Percentiles rank a stretch among this genome's conserved stretches.
These are phyloP conservation scores for Malus fusca DNA, from an alignment of 306 rosid species.

Conservation along the genomic window DNA sequence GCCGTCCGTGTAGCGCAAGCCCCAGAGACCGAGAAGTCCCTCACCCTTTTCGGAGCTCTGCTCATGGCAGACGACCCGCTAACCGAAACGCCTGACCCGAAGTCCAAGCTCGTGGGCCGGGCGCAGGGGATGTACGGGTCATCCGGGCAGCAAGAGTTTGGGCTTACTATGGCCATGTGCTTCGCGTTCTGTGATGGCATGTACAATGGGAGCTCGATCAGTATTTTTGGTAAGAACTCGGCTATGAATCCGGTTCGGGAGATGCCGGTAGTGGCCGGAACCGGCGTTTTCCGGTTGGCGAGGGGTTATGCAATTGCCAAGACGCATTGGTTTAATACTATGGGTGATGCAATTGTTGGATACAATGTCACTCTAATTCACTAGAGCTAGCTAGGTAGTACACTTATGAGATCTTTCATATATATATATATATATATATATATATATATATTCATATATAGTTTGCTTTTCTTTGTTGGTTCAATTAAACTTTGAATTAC, in stretches of 20 bases:
- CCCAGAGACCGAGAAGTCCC: slow-evolving; percentile 15
- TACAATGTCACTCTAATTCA: slow-evolving; percentile 73
- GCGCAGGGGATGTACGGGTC: slow-evolving; percentile 78
- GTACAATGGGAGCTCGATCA: slow-evolving; percentile 54
- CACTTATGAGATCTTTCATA: neutral
- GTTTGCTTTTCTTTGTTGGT: neutral
- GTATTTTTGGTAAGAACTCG: slow-evolving; percentile 56
- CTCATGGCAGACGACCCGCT: slow-evolving; percentile 71
- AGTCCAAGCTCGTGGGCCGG: slow-evolving; percentile 59
- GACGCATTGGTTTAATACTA: slow-evolving; percentile 38
- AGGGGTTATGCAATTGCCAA: slow-evolving; percentile 64
- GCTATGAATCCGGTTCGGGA: slow-evolving; percentile 47
- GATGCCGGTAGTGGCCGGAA: slow-evolving; percentile 74
- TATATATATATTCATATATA: neutral
- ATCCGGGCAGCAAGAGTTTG: slow-evolving; percentile 49
- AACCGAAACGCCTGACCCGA: slow-evolving; percentile 60
- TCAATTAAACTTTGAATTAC: neutral
- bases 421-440: too few relatives aligned
- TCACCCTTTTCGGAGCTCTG: slow-evolving; percentile 47
- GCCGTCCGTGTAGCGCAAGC: slow-evolving; percentile 59
- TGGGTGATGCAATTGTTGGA: slow-evolving; percentile 72
- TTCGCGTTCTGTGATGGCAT: slow-evolving; percentile 48
- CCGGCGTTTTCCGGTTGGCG: slow-evolving; percentile 66
- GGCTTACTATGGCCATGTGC: slow-evolving; percentile 55
- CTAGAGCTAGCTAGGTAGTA: neutral